Evolutionary conservation across 2,329 filamentous ascomycete species (phyloP).

Genomic region (Talaromyces sp.): DNA sequence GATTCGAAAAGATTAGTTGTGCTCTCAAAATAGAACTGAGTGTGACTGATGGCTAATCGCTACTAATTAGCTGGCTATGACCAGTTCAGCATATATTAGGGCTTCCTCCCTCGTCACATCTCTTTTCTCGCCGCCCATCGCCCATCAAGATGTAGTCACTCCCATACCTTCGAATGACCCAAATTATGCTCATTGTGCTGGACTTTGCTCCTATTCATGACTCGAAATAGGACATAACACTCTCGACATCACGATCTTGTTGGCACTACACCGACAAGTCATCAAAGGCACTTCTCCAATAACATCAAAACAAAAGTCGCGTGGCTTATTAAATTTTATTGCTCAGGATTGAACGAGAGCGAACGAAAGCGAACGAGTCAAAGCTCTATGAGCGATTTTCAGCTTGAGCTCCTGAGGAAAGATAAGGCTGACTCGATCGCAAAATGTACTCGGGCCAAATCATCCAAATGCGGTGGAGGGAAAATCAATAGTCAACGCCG

Average conservation of each 20-base stretch:
- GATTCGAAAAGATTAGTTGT: background rate
- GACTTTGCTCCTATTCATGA: background rate
- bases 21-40: slow-evolving; percentile 1
- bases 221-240: background rate
- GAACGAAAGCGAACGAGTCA: background rate
- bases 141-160: background rate
- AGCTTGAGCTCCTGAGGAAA: background rate
- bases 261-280: background rate
- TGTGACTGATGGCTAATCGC: background rate
- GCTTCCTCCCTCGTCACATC: background rate
- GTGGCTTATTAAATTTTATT: slow-evolving; percentile 1
- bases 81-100: background rate
- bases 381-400: background rate
- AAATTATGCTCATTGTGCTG: background rate
- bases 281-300: background rate
- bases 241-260: background rate
- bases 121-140: background rate
- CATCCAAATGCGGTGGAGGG: background rate
- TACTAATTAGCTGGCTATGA: background rate
- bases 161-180: background rate
- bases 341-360: slow-evolving; percentile 1
- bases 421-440: background rate
- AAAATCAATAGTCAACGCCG: slow-evolving; percentile 7
- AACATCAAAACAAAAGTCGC: slow-evolving; percentile 7
- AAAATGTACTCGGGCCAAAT: background rate